Evolutionary conservation across 805 yeast genomes (phyloP).

Genomic region (Citeromyces matritensis): DNA sequence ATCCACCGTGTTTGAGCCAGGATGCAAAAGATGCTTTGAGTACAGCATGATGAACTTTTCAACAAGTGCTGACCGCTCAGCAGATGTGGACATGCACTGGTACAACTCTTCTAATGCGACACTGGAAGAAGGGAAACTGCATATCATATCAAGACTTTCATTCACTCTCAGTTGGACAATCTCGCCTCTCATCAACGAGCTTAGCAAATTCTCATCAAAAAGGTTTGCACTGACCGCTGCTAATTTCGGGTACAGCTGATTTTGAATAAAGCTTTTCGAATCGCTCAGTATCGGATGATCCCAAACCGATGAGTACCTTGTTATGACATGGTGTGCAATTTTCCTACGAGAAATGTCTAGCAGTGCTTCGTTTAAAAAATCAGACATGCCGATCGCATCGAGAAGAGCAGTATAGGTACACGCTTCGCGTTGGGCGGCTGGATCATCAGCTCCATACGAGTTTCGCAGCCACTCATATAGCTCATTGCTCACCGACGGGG

Average conservation of each 20-base stretch:
- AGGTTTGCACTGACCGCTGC: slow-evolving; percentile 6
- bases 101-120: slow-evolving; percentile 45
- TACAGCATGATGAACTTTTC: slow-evolving; percentile 30
- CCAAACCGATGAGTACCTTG: slow-evolving; percentile 21
- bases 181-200: slow-evolving; percentile 8
- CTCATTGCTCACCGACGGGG: no score
- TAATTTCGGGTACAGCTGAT: slow-evolving; percentile 19
- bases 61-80: slow-evolving; percentile 35
- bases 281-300: slow-evolving; percentile 15
- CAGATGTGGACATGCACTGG: slow-evolving; percentile 25
- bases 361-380: slow-evolving; percentile 13
- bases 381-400: slow-evolving; percentile 7
- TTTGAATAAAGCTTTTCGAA: slow-evolving; percentile 21
- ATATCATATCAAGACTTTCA: slow-evolving; percentile 47
- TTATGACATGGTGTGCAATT: slow-evolving; percentile 16
- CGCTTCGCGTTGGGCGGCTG: slow-evolving; percentile 5
- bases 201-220: slow-evolving; percentile 6
- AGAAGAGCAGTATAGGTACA: background rate
- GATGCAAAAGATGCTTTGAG: slow-evolving; percentile 40
- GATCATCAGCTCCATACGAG: no score
- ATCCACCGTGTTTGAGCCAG: slow-evolving; percentile 69
- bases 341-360: slow-evolving; percentile 20
- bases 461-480: no score
- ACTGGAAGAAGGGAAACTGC: slow-evolving; percentile 33
- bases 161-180: slow-evolving; percentile 26